A percentile compares a stretch with the other conserved stretches of the same genome.
phyloP scores from a whole-genome alignment of 805 yeast genomes.

The Candida easanensis region DNA sequence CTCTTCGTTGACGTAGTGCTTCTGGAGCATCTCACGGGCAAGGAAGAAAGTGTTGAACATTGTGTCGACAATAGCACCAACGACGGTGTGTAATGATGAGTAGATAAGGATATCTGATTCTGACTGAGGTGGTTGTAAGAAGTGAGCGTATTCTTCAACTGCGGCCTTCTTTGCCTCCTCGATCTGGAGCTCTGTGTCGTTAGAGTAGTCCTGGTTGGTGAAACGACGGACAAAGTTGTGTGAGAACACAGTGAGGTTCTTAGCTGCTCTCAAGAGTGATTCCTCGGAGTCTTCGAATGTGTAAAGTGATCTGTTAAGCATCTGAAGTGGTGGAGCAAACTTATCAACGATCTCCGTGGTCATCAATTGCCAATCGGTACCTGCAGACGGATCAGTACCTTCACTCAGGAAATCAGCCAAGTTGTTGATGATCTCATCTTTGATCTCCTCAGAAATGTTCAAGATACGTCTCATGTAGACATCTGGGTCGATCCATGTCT shows the following conservation, averaged over 20 bases:
- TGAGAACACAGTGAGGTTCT: constrained; percentile 39
- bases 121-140: constrained; percentile 36
- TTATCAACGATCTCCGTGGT: constrained; percentile 47
- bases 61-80: constrained; percentile 33
- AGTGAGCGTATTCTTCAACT: constrained; percentile 46
- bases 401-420: constrained; percentile 30
- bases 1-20: constrained; percentile 16
- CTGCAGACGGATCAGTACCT: constrained; percentile 37
- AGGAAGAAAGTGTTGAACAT: constrained; percentile 36
- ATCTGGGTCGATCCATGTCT: constrained; percentile 47
- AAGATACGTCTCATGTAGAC: constrained; percentile 41
- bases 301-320: constrained; percentile 36
- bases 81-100: constrained; percentile 44
- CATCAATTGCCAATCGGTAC: constrained; percentile 55
- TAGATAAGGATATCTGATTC: constrained; percentile 46
- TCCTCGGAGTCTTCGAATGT: constrained; percentile 8
- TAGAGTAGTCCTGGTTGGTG: constrained; percentile 18
- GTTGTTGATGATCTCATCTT: constrained; percentile 34
- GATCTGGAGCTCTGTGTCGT: constrained; percentile 6
- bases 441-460: constrained; percentile 34
- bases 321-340: constrained; percentile 48
- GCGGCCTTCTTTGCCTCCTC: constrained; percentile 33
- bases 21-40: constrained; percentile 28
- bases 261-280: constrained; percentile 20
- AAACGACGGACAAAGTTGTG: constrained; percentile 47